Base-by-base conservation (phyloP, 2,329 filamentous ascomycete species). In the Stenocarpella maydis region DNA sequence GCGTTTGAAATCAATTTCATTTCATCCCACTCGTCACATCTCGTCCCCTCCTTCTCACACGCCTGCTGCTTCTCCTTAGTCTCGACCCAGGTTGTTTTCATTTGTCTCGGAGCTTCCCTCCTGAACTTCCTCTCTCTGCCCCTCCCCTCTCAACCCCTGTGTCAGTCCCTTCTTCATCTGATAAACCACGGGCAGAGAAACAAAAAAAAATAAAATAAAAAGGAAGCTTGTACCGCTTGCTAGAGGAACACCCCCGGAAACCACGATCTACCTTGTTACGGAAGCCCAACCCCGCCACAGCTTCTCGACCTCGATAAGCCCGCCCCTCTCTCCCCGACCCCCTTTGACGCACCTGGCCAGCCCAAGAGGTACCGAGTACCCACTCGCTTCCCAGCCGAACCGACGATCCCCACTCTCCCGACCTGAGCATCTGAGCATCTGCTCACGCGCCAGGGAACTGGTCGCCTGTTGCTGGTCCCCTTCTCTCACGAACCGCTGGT, bases 301-400 rank as follows among this genome's bases (percentile, higher is more conserved):
- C 41, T 47, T 24, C 58, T 63, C 58, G 58, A 28, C 58, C 58
- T 63, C 58, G 58, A 63, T 37, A 63, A 63, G 58, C 58, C 58
- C 43, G n/a, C n/a, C n/a, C n/a, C n/a, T n/a, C n/a, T n/a, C 58
- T 49, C 58, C 19, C 58, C 28, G 37, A 41, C 43, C 49, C 37
- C 58, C 58, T 43, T 63, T 43, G 43, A 49, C 43, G 17, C 58
- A 37, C 34, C 34, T 37, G 34, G 34, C 6, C 34, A 37, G 12
- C 5, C 6, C 34, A 28, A 58, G 28, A 34, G 41, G 28, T 63
- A 63, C 15, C 58, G 43, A 63, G 28, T 63, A 63, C 15, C 58
- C 58, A 63, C 58, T 49, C 34, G 9, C 34, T 12, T 37, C 58
- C 58, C 58, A 49, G 58, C 58, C 58, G 58, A 49, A n/a, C 43